Base-by-base conservation (phyloP, 768 basidiomycete species). In the Lentinula edodes region DNA sequence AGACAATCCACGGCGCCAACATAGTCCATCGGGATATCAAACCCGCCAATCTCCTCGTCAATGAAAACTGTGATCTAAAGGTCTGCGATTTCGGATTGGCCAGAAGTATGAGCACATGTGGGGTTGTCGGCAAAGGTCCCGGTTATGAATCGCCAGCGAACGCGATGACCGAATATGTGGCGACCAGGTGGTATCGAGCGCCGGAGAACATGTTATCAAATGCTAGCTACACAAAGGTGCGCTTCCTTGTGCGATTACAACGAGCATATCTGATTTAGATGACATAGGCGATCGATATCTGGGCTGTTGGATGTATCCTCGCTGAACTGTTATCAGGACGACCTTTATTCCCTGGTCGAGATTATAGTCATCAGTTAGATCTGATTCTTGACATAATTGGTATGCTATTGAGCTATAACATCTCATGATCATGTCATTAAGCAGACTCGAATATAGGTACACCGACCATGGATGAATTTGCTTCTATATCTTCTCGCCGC, bases 161-260 rank as follows among this genome's bases (percentile, higher is more conserved):
- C 4, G 95, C 94, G 77, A 95, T 95, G 94, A 96, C 93, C 1
- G 92, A 94, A 85, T 96, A 95, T 70, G 97, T 99, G 56, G 96
- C 97, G 2, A 98, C 97, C 23, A 82, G 97, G 67, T 99, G 97
- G 97, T 99, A 98, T 71, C 87, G 97, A 46, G 97, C 97, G 0
- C 97, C 97, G 0, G 97, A 99, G 73, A 95, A 98, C 77, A 98
- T 99, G 96, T 82, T 99, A 56, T 97, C 95, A 8, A 98, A 98
- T 82, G 95, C 96, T 72, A 91, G 96, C 72, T 99, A 99, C 76
- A 97, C 95, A 54, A 95, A 95, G 77, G 90, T 85, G 61, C 52
- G 74, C 35, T 54, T 38, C 46, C 60, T 59, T 63, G 43, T 60
- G 41, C 48, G 52, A 58, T 52, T 36, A 59, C 15, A 52, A 52